A percentile compares a stretch with the other conserved stretches of the same genome.
These are phyloP conservation scores for Rosa hybrid DNA, from an alignment of 331 rosid genomes.

Conservation along the genomic window DNA sequence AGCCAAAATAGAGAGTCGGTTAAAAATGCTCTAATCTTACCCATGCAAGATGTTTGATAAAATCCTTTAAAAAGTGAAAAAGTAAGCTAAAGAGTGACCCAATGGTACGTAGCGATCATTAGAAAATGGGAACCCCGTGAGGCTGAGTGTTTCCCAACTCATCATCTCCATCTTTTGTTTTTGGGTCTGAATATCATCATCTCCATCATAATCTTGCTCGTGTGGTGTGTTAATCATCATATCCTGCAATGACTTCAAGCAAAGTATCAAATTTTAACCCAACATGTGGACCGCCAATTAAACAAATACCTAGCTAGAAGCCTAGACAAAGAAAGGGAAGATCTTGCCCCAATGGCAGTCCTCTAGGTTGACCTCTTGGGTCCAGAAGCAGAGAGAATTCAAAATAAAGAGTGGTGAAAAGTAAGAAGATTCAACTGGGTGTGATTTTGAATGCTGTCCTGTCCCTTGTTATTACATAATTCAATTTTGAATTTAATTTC, in stretches of 20 bases:
- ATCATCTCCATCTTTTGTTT: background rate
- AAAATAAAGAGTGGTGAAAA: constrained; percentile 28
- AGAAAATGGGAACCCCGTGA: constrained; percentile 15
- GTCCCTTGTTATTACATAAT: constrained; percentile 9
- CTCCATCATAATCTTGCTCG: constrained; percentile 11
- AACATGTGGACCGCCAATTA: constrained; percentile 17
- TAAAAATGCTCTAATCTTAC: background rate
- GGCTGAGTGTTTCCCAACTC: constrained; percentile 15
- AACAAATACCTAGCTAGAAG: background rate
- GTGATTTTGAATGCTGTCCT: constrained; percentile 26
- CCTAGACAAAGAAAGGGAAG: background rate
- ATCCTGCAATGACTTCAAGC: constrained; percentile 25
- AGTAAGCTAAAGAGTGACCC: background rate
- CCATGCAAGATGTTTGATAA: background rate
- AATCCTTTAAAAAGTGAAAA: background rate
- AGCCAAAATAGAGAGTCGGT: too few species aligned
- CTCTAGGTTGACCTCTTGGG: constrained; percentile 31
- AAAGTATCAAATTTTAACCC: background rate
- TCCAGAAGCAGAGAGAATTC: constrained; percentile 18
- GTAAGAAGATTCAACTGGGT: constrained; percentile 22
- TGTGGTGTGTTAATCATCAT: constrained; percentile 37
- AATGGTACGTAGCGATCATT: background rate
- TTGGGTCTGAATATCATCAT: background rate
- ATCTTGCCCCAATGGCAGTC: constrained; percentile 21
- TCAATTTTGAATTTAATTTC: constrained; percentile 19